A percentile compares a stretch with the other conserved stretches of the same genome.
phyloP scores from a whole-genome alignment of 768 basidiomycete species.

The Phylloporus scabripes region DNA sequence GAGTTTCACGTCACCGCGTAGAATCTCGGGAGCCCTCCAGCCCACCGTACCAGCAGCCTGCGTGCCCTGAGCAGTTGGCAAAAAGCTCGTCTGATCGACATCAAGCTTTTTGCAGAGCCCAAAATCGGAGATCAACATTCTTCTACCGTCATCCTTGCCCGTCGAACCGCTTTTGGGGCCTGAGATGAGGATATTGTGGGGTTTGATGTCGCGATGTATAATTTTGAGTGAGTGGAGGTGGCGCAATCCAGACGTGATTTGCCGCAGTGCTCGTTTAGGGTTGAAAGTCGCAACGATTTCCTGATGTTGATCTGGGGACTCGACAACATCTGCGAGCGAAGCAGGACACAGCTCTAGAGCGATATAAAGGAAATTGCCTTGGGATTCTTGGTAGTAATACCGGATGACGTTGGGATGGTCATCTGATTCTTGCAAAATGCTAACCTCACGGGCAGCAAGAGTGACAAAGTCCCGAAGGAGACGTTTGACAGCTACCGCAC shows the following conservation, averaged over 20 bases:
- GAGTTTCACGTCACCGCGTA: constrained; percentile 89
- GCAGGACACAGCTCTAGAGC: constrained; percentile 94
- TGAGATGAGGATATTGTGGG: constrained; percentile 93
- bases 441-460: constrained; percentile 88
- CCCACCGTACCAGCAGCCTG: constrained; percentile 92
- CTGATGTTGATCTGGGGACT: constrained; percentile 70
- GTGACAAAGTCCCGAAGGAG: constrained; percentile 94
- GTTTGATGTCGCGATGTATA: constrained; percentile 98
- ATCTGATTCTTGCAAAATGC: constrained; percentile 92
- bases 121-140: constrained; percentile 96
- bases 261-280: constrained; percentile 79
- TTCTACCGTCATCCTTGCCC: constrained; percentile 43
- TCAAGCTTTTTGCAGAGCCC: constrained; percentile 95
- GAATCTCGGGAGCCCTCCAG: constrained; percentile 96
- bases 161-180: constrained; percentile 49
- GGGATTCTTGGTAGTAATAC: constrained; percentile 95
- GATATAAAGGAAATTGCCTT: constrained; percentile 93
- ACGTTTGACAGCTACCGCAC: constrained; percentile 97
- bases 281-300: constrained; percentile 77
- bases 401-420: constrained; percentile 98
- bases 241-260: constrained; percentile 82
- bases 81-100: constrained; percentile 92
- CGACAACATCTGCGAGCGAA: constrained; percentile 82
- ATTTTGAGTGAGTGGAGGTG: constrained; percentile 94
- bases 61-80: constrained; percentile 86